Percentiles rank a stretch among this genome's conserved stretches.
Conservation (phyloP, 306 rosid genomes). For the Biancaea sappan region DNA sequence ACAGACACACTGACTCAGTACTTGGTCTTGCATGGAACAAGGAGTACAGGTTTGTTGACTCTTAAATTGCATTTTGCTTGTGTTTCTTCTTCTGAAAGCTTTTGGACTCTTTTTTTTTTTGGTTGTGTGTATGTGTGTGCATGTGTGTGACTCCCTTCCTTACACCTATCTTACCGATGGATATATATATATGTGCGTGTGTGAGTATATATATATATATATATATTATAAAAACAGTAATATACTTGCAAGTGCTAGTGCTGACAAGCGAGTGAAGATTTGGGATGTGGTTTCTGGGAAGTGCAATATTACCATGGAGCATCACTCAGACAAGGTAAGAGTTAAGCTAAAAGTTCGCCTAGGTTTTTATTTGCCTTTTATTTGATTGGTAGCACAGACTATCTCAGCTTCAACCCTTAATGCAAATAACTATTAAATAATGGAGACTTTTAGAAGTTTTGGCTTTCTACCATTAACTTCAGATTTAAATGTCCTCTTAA, state of each 20-base stretch:
- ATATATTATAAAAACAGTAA: slow-evolving; percentile 49
- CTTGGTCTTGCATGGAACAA: slow-evolving; percentile 99
- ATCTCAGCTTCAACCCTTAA: background rate
- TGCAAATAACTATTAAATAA: background rate
- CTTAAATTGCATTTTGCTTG: slow-evolving; percentile 7
- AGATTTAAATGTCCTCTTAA: slow-evolving; percentile 14
- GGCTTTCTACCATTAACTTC: background rate
- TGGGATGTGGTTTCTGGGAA: slow-evolving; percentile 84
- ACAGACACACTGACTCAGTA: slow-evolving; percentile 84
- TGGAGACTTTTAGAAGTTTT: background rate
- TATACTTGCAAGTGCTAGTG: slow-evolving; percentile 95
- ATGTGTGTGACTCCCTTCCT: slow-evolving; percentile 19
- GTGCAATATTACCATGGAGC: slow-evolving; percentile 80
- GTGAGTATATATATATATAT: no score
- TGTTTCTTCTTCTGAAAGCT: slow-evolving; percentile 31
- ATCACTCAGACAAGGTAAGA: slow-evolving; percentile 85
- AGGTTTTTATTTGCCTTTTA: background rate
- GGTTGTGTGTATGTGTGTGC: no score
- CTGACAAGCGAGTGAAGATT: slow-evolving; percentile 80
- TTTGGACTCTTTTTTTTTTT: no score
- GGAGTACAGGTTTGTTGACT: slow-evolving; percentile 64
- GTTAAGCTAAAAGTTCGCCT: slow-evolving; percentile 9
- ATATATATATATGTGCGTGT: no score
- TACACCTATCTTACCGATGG: background rate
- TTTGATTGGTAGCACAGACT: slow-evolving; percentile 8